Evolutionary conservation across 306 rosid species (phyloP), one percentile per base, ranked within the genome.

Genomic region (Cucurbita maxima): DNA sequence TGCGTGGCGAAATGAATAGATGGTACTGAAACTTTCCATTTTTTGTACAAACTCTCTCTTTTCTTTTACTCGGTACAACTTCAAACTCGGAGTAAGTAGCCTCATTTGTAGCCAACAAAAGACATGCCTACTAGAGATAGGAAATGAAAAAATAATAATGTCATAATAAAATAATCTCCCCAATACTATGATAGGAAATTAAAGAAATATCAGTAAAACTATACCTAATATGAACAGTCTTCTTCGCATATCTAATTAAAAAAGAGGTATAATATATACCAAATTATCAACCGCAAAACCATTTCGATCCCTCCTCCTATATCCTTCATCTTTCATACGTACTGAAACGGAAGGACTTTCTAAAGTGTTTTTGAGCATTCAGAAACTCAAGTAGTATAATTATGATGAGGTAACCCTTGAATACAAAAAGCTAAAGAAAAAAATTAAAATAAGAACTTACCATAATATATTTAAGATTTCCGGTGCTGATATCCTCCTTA

Each of bases 401-500:
- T 53, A 53, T 14, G 18, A 53, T n/a, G 57, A 53, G 6, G 57
- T 55, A 55, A 18, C 59, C 15, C 36, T 56, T 20, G 16, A 57
- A 57, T 22, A 20, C 60, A 7, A 57, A 57, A 57, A 1, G 10
- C 4, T 10, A 22, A 56, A 22, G 37, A 25, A 58, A 58, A 58
- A 63, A 63, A 15, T 4, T 37, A 12, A 4, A 48, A 25, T 25
- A 0, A 70, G 51, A 34, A 50, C 58, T 78, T 87, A 91, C 99
- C 96, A 94, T 80, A 73, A 88, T 40, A 61, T 94, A 91, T 81
- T 94, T 94, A 34, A 94, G 91, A 83, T 88, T 87, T 36, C 86
- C 54, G 22, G 99, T 91, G 84, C 87, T 82, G 71, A 94, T 86
- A 85, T 94, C 99, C 6, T 94, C 99, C 76, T 91, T 94, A 82